phyloP scores from a whole-genome alignment of 2,329 filamentous ascomycete species.

The Lachnellula subtilissima region DNA sequence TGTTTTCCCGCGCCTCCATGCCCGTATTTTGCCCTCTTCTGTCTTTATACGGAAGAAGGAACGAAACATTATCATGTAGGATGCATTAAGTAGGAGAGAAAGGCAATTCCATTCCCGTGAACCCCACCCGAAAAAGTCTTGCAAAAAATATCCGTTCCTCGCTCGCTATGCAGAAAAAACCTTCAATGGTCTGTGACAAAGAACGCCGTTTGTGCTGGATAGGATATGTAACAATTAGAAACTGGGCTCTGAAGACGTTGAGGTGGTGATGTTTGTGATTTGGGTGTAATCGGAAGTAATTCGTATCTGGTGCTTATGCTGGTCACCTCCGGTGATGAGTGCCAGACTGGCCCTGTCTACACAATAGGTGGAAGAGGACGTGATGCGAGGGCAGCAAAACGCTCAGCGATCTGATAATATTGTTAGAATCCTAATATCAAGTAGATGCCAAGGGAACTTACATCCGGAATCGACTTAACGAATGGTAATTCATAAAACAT shows the following conservation, averaged over 20 bases:
- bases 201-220: constrained; percentile 31
- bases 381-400: constrained; percentile 28
- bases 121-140: constrained; percentile 22
- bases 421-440: constrained; percentile 11
- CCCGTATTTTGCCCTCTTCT: constrained; percentile 20
- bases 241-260: constrained; percentile 9
- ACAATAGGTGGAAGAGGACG: constrained; percentile 13
- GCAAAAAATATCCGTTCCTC: constrained; percentile 29
- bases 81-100: constrained; percentile 29
- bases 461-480: constrained; percentile 84
- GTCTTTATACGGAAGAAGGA: constrained; percentile 19
- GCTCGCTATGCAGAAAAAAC: constrained; percentile 35
- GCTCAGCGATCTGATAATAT: constrained; percentile 25
- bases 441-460: constrained; percentile 37
- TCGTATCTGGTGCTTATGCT: background rate
- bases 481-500: constrained; percentile 91
- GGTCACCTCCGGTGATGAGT: background rate
- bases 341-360: constrained; percentile 1
- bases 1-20: constrained; percentile 22
- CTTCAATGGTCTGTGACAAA: constrained; percentile 24
- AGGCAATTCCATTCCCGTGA: constrained; percentile 14
- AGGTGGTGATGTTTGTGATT: constrained; percentile 3
- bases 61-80: constrained; percentile 31
- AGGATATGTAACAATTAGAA: constrained; percentile 31
- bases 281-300: background rate